Evolutionary conservation across 2,329 filamentous ascomycete genomes (phyloP), one percentile per base, ranked within the genome.

Genomic region (Penicillium sp.): DNA sequence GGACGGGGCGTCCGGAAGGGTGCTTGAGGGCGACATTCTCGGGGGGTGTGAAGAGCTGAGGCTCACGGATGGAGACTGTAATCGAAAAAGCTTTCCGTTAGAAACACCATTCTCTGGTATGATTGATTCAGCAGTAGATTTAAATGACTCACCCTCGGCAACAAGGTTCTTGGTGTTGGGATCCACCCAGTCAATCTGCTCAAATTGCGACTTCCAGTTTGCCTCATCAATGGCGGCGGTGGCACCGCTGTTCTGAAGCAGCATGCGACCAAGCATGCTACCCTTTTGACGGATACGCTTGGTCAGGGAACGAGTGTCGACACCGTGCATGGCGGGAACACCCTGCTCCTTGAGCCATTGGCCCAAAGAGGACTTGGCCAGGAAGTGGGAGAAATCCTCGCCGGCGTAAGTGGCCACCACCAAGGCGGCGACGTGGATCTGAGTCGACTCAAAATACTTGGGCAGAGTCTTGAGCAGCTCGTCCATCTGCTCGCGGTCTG

Each of bases 271-370:
- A 46, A 97, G 85, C 90, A 97, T 96, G 79, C 91, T 96, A 69
- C 94, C 94, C 74, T 96, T 86, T 67, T 95, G 83, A 64, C 94
- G 85, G 64, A 99, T 96, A 70, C 87, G 88, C 82, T 97, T 96
- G 47, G 94, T 99, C 71, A 99, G 78, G 51, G 89, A 87, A 70
- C 94, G 83, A 42, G 94, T 99, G 76, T 99, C 94, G 56, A 99
- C 87, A 53, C 91, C 94, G 69, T 94, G 94, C 73, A 99, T 91
- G 66, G 92, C 94, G 38, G 94, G 94, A 50, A 99, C 82, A 54
- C 86, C 89, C 75, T 97, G 89, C 76, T 97, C 91, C 79, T 96
- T 96, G 67, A 99, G 82, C 94, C 94, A 99, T 71, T 88, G 82
- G 55, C 93, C 93, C 47, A 99, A 80, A 3, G 93, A 97, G 42